Evolutionary conservation across 2,329 filamentous ascomycete genomes (phyloP), one percentile per base, ranked within the genome.

Genomic region (Verticillium klebahnii): DNA sequence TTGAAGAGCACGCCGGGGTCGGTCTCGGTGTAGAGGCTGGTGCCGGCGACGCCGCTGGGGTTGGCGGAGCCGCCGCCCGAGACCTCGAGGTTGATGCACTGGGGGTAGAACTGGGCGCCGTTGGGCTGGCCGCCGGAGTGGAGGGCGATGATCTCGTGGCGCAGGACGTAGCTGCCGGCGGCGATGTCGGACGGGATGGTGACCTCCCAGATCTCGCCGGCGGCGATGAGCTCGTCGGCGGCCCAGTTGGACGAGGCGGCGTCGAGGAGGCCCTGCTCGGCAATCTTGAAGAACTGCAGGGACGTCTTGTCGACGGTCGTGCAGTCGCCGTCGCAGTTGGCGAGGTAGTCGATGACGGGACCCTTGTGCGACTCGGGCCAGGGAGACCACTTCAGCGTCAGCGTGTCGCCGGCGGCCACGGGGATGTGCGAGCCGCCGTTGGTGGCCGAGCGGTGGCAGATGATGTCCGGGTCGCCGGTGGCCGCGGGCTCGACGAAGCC

Each of bases 311-410:
- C 79, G 60, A 82, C 80, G 7, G 74, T 74, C 25, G 78, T 73
- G 70, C 83, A 87, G 69, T 86, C 81, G 32, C 78, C 81, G 57
- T 79, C 77, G 73, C 82, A 84, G 65, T 79, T 78, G 62, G 86
- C 86, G 40, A 88, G 74, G 76, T 88, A 88, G 70, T 82, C 81
- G 66, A 87, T 79, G 66, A 88, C 79, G 19, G 85, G 85, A 2
- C 85, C 85, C 66, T 87, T 80, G 76, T 91, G 81, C 60, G 79
- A 82, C 11, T 82, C 77, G n/a, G 88, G 87, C 88, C 88, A 91
- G 17, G 77, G 76, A 62, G 80, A 84, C 88, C 88, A 90, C 68
- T 85, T 80, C 57, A 90, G 74, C 62, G 82, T 76, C 66, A 90
- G 71, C 9, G 77, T 78, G 65, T 78, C 77, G 64, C 88, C 89